A percentile compares a stretch with the other conserved stretches of the same genome.
phyloP scores from a whole-genome alignment of 345 rosid species.

The Erodium maritimum region DNA sequence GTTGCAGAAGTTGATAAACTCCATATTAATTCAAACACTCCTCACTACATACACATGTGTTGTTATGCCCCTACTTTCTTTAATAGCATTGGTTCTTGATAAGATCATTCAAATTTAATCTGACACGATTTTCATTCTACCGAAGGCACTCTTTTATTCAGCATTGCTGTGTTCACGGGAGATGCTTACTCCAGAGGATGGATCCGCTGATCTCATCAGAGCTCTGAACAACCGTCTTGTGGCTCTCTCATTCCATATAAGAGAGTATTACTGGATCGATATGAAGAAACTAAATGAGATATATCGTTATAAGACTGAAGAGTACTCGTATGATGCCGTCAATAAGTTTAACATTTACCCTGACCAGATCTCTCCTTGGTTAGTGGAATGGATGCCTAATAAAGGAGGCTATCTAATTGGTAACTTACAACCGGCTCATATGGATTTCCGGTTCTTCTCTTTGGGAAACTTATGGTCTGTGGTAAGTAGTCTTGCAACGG shows the following conservation, averaged over 20 bases:
- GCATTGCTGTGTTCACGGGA: constrained; percentile 76
- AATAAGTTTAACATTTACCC: constrained; percentile 97
- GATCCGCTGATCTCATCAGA: constrained; percentile 67
- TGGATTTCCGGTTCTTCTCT: constrained; percentile 89
- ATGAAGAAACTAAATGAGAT: constrained; percentile 52
- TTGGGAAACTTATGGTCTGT: constrained; percentile 82
- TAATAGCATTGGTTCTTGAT: background rate
- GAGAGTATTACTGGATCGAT: constrained; percentile 96
- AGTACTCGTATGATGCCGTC: constrained; percentile 83
- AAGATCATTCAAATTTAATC: background rate
- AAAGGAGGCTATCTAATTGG: constrained; percentile 65
- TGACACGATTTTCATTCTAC: background rate
- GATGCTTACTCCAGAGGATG: constrained; percentile 84
- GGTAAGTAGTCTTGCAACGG: constrained; percentile 39
- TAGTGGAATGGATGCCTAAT: constrained; percentile 88
- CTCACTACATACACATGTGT: background rate
- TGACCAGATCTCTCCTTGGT: constrained; percentile 80
- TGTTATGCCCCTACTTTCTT: background rate
- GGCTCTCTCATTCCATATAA: constrained; percentile 78
- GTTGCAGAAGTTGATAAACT: no score
- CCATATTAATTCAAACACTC: no score
- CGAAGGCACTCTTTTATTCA: constrained; percentile 80
- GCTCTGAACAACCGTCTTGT: constrained; percentile 84
- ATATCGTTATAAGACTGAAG: constrained; percentile 73
- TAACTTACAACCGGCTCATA: constrained; percentile 88